Evolutionary conservation across 1,284 basidiomycete genomes (phyloP), one percentile per base, ranked within the genome.

Genomic region (Trichosporon sp.): DNA sequence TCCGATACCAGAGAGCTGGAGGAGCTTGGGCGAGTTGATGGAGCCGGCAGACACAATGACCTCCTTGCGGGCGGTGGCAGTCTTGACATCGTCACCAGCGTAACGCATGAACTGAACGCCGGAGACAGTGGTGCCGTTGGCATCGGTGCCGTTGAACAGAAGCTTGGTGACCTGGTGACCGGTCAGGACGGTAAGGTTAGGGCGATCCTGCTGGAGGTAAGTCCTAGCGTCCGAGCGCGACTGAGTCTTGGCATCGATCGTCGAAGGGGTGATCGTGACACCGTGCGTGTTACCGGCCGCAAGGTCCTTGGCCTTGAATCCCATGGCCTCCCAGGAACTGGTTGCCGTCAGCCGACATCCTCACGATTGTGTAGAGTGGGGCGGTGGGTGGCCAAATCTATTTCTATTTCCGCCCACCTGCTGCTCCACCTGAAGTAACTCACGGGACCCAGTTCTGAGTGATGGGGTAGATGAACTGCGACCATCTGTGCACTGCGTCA

Each of bases 171-270:
- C 89, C 80, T 86, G 71, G 81, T 83, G 78, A 33, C 79, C 78
- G 0, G 83, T 84, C 59, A 81, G 78, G 65, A 90, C 85, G 64
- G 84, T 83, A 54, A 90, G 83, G 74, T 91, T 90, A 6, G 85
- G 81, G 3, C 83, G 82, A 34, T 86, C 79, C 5, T 85, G 83
- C 71, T 89, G 87, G 70, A 90, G 84, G 81, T 90, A 90, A 1
- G 85, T 49, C 14, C 61, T 84, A 4, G 88, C 83, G 77, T 88
- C 87, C 4, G 86, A 88, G 40, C 89, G 84, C 1, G 85, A 86
- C 82, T 85, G 82, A 69, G 87, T 89, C 29, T 75, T 54, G 0
- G 85, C 84, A 77, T 89, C 88, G 76, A 90, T 86, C n/a, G 85
- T 82, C 7, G 85, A 86, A 0, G 86, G 85, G 0, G 87, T 85